Evolutionary conservation across 495 filamentous ascomycete genomes (phyloP).

Genomic region (Aspergillus hancockii): DNA sequence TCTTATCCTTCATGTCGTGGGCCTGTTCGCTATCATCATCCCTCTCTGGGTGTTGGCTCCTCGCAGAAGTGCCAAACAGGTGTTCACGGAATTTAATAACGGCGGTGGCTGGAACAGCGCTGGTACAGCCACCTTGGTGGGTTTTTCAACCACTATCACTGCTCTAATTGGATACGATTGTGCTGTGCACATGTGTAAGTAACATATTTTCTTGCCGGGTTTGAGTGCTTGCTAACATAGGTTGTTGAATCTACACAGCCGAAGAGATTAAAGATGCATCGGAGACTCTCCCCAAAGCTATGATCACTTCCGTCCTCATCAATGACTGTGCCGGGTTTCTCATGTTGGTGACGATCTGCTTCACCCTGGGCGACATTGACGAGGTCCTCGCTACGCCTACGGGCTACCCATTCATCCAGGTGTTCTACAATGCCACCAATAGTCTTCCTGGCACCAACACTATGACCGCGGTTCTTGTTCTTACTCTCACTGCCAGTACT

Average conservation of each 20-base stretch:
- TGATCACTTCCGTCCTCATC: constrained; percentile 61
- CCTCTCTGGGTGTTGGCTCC: constrained; percentile 56
- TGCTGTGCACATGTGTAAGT: constrained; percentile 56
- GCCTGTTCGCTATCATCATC: constrained; percentile 63
- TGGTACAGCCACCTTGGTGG: constrained; percentile 56
- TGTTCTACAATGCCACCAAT: constrained; percentile 14
- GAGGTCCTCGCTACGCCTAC: constrained; percentile 54
- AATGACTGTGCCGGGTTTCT: constrained; percentile 61
- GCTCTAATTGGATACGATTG: constrained; percentile 58
- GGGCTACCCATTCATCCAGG: constrained; percentile 35
- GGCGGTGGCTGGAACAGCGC: constrained; percentile 55
- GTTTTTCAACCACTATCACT: constrained; percentile 52
- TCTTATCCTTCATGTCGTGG: constrained; percentile 63
- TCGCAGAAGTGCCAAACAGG: constrained; percentile 43
- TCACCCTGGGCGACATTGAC: constrained; percentile 56
- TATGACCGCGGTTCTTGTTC: constrained; percentile 62
- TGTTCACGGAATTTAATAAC: constrained; percentile 56
- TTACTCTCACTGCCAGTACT: constrained; percentile 58
- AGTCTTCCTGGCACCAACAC: constrained; percentile 54
- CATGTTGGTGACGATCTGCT: constrained; percentile 57
- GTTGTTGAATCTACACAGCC: constrained; percentile 24
- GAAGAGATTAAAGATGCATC: constrained; percentile 60
- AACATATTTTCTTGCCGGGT: constrained; percentile 11
- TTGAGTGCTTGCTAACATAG: not conserved
- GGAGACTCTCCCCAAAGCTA: constrained; percentile 56